Base-by-base conservation (phyloP, 352 stramenopile species). In the Globisporangium cystogenes region DNA sequence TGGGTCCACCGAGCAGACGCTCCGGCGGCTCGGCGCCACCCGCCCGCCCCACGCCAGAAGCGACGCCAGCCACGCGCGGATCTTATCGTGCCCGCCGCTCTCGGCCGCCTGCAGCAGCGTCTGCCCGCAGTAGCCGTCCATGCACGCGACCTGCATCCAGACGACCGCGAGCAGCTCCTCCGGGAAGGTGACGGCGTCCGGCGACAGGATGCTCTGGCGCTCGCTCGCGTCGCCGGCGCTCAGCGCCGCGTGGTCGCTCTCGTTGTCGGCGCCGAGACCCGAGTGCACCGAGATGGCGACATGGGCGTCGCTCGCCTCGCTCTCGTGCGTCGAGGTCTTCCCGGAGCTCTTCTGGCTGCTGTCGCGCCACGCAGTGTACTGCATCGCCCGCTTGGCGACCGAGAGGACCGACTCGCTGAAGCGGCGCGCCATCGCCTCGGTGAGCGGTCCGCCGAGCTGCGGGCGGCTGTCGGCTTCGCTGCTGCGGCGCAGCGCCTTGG, bases 41-140 rank as follows among this genome's bases (percentile, higher is more conserved):
- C 64, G 66, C n/a, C 74, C 69, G 21, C 85, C 85, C 85, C 85
- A 95, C 12, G 67, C 62, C 3, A 95, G 54, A 36, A 95, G 62
- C 14, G 85, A 95, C 33, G 69, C 69, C 12, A 70, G 84, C 74
- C 83, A 95, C 18, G 85, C 76, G 35, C 85, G 80, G n/a, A 95
- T 86, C 21, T 77, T 79, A 57, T 95, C 85, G 49, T 87, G 73
- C 0, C 79, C 78, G 10, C 82, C 80, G 36, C 65, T 81, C 45
- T 93, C 82, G 4, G 79, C 79, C 20, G 84, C 84, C 44, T 95
- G 76, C 11, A 92, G 68, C 20, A 95, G 69, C 39, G 75, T 84
- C 48, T 95, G 82, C 0, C 84, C 84, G 29, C 84, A 95, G 45
- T 91, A 89, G 4, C 82, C 84, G 29, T 95, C 84, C 43, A 93